phyloP scores from a whole-genome alignment of 179 eudicot species.

The Carnegiea gigantea region DNA sequence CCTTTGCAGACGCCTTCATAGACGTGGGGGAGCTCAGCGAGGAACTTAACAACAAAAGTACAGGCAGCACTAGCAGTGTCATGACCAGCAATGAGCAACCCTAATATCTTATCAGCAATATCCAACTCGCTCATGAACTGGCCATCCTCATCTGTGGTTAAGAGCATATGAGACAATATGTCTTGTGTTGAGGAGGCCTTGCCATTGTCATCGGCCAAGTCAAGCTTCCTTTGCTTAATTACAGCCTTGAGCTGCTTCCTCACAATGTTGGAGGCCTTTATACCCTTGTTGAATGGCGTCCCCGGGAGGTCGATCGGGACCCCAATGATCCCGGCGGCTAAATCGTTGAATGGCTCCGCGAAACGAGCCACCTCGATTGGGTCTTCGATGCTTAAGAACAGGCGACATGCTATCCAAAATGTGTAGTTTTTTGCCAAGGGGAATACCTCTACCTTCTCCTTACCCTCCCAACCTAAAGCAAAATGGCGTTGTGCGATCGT shows the following conservation, averaged over 20 bases:
- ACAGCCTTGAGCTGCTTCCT: neutral
- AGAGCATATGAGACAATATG: constrained; percentile 35
- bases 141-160: constrained; percentile 25
- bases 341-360: neutral
- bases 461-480: neutral
- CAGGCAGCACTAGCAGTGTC: constrained; percentile 35
- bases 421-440: constrained; percentile 10
- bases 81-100: constrained; percentile 31
- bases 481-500: neutral
- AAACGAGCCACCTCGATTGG: constrained; percentile 6
- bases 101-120: constrained; percentile 28
- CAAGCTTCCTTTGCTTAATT: constrained; percentile 24
- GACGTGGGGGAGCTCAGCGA: constrained; percentile 41
- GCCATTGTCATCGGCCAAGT: constrained; percentile 14
- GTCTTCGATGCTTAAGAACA: constrained; percentile 29
- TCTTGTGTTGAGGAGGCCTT: constrained; percentile 26
- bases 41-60: constrained; percentile 38
- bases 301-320: constrained; percentile 25
- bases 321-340: constrained; percentile 6
- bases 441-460: constrained; percentile 6
- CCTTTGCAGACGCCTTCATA: constrained; percentile 32
- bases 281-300: constrained; percentile 8
- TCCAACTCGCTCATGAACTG: constrained; percentile 31
- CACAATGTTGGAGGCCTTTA: constrained; percentile 10
- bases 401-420: constrained; percentile 13